Base-by-base conservation (phyloP, 768 basidiomycete species). In the Trametes gibbosa region DNA sequence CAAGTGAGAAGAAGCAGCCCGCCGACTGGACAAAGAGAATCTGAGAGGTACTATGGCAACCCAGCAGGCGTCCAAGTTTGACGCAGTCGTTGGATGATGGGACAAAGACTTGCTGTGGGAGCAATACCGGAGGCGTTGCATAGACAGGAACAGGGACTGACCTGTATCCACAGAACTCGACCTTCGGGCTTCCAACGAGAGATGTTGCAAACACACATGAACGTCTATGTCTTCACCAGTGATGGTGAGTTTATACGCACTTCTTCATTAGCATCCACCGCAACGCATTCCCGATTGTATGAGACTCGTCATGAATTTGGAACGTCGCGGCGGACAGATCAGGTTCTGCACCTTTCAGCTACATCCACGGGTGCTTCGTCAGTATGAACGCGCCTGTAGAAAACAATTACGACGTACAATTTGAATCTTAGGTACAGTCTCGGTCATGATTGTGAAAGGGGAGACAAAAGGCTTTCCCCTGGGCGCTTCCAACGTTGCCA, bases 221-320 rank as follows among this genome's bases (percentile, higher is more conserved):
- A 32, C 10, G 10, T 5, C 4, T 10, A 10, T 32, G 29, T 10
- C 29, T 32, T 32, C 29, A 32, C 29, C 29, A 32, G 29, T 32
- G 5, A 32, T 32, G 29, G 29, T 48, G 68, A 58, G 19, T 19
- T 34, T 34, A 5, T 37, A 68, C 87, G 55, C 65, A 98, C 97
- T 99, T 96, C 78, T 98, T 97, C 96, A 98, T 98, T 58, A 98
- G 71, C 89, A 98, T 98, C 95, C 95, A 99, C 35, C 96, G 77
- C 39, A 98, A 79, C 0, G 93, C 83, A 66, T 99, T 99, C 5
- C 97, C 97, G 25, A 98, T 84, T 0, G 96, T 98, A 73, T 99
- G 96, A 1, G 92, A 88, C 76, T 99, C 97, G 68, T 98, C 88
- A 69, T 87, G 79, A 46, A 98, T 88, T 70, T 90, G 91, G 75